Conservation (phyloP, 1,284 basidiomycete genomes). For the Papiliotrema fonsecae region DNA sequence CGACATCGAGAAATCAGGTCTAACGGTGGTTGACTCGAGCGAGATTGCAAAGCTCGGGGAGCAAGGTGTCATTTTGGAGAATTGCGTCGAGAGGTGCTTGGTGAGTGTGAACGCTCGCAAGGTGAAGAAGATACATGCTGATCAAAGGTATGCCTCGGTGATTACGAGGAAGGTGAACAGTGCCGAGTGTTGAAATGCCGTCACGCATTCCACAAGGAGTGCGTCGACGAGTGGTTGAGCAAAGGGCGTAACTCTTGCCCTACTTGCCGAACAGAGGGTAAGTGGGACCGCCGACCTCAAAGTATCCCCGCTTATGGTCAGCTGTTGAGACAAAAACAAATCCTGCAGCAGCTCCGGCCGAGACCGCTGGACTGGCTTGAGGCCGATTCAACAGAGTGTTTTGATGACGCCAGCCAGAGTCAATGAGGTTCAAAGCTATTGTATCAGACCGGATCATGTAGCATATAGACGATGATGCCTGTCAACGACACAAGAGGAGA, state of each 20-base stretch:
- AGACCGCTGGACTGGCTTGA: neutral
- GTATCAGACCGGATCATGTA: no score
- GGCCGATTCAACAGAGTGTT: neutral
- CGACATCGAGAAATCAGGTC: conserved; percentile 73
- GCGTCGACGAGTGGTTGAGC: conserved; percentile 80
- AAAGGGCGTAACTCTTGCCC: conserved; percentile 83
- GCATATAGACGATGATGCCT: no score
- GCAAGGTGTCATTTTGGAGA: conserved; percentile 62
- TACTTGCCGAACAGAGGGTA: conserved; percentile 57
- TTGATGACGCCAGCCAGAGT: neutral
- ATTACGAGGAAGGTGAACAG: conserved; percentile 68
- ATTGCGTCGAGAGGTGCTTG: conserved; percentile 60
- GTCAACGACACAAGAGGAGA: no score
- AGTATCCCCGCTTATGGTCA: neutral
- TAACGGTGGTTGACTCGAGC: conserved; percentile 62
- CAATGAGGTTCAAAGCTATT: no score
- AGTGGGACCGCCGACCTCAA: conserved; percentile 7
- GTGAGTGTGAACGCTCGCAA: conserved; percentile 50
- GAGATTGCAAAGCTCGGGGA: conserved; percentile 57
- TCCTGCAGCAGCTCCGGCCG: neutral
- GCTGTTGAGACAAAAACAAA: conserved; percentile 13
- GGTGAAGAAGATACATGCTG: neutral
- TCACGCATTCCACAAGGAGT: conserved; percentile 77
- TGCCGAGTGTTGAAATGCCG: conserved; percentile 72
- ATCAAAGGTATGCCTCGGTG: conserved; percentile 73